Base-by-base conservation (phyloP, 106 monocot species). In the Vanilla planifolia region DNA sequence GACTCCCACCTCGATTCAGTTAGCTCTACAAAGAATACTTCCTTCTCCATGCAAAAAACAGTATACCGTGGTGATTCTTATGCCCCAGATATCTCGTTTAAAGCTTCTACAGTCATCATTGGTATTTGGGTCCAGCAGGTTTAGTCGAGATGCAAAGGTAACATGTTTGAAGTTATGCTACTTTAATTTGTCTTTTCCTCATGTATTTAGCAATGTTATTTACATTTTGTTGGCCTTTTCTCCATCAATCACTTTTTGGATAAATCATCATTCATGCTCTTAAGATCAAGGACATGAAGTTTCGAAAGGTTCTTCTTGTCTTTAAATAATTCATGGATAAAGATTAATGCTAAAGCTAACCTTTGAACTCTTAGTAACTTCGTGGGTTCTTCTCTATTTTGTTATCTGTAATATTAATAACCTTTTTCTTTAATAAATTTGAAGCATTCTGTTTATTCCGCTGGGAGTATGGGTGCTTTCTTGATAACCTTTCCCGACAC, bases 11-110 rank as follows among this genome's bases (percentile, higher is more conserved):
- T 60, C 80, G 0, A 68, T 74, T 63, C 72, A 88, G 53, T 69
- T 62, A 48, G 88, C 98, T 26, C 67, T 92, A 59, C 79, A 80
- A 67, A 92, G 88, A 75, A 67, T 92, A 52, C 42, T 99, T 61
- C 92, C 98, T 64, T 80, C 28, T 73, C 85, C 92, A 53, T 92
- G 92, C 73, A 92, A 64, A 63, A 88, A 80, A 6, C 85, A 85
- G 67, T 99, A 88, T 65, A 99, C 81, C 28, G 75, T 75, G 6
- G 92, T 92, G 27, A 80, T 88, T 77, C 92, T 92, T 56, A 76
- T 99, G 91, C 98, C 92, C 3, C 73, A 82, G 41, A 40, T 71
- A 51, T 82, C 85, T 71, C 70, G 57, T n/a, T 60, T 79, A 19
- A 72, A 67, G 43, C 59, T 73, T 8, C 43, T 92, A 33, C 82